A percentile compares a stretch with the other conserved stretches of the same genome.
phyloP scores from a whole-genome alignment of 805 yeast genomes.

The Sugiyamaella qingdaonensis region DNA sequence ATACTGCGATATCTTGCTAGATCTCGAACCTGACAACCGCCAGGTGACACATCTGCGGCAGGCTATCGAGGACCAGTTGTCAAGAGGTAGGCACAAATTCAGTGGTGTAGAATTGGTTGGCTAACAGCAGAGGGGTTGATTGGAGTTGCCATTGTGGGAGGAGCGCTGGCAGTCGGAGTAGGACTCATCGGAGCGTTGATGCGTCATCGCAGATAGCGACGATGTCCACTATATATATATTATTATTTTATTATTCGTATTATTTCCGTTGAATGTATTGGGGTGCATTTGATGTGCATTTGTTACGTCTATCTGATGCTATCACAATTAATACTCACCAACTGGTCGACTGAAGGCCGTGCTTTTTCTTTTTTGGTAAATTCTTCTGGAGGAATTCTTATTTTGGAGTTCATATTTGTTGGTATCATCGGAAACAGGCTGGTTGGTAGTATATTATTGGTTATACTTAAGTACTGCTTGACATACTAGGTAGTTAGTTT shows the following conservation, averaged over 20 bases:
- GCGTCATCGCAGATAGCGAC: slow-evolving; percentile 22
- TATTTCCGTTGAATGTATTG: no score
- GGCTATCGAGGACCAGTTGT: slow-evolving; percentile 77
- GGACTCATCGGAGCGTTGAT: slow-evolving; percentile 44
- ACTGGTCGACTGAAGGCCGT: no score
- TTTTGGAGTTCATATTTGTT: no score
- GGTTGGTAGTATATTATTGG: no score
- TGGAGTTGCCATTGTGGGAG: slow-evolving; percentile 84
- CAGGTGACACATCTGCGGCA: slow-evolving; percentile 71
- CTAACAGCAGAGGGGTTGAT: slow-evolving; percentile 64
- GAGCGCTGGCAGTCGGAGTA: slow-evolving; percentile 79
- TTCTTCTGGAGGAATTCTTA: no score
- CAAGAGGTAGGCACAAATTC: slow-evolving; percentile 40
- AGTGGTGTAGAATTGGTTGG: background rate
- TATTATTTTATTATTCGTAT: background rate
- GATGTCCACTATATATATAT: background rate
- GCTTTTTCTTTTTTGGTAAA: no score
- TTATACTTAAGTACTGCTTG: no score
- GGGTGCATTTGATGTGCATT: no score
- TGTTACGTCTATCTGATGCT: no score
- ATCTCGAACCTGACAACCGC: slow-evolving; percentile 76
- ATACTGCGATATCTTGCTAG: slow-evolving; percentile 72
- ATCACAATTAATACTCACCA: no score
- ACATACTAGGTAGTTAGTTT: no score
- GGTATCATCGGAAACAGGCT: no score